Conservation (phyloP, 345 rosid genomes). For the Laguncularia racemosa region DNA sequence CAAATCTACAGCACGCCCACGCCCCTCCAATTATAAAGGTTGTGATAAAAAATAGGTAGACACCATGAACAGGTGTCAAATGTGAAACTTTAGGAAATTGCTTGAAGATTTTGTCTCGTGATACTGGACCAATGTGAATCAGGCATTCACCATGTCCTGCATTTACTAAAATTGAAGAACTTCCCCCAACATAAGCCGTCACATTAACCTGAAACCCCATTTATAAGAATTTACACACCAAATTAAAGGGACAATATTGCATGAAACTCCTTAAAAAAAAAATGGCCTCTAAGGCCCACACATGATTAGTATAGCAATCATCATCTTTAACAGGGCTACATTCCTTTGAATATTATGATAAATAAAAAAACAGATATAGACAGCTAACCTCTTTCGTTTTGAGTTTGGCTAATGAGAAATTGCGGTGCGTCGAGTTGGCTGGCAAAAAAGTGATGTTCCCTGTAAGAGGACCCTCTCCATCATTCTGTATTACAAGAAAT, state of each 20-base stretch:
- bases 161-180: constrained; percentile 14
- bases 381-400: constrained; percentile 19
- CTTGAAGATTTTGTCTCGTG: constrained; percentile 3
- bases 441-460: constrained; percentile 14
- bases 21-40: constrained; percentile 21
- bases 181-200: constrained; percentile 15
- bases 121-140: neutral
- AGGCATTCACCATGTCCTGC: constrained; percentile 22
- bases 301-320: too few species aligned
- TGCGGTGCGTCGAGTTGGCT: neutral
- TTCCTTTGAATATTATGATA: neutral
- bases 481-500: constrained; percentile 27
- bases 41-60: constrained; percentile 21
- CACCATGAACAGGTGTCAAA: constrained; percentile 22
- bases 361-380: neutral
- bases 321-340: too few species aligned
- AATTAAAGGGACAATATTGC: neutral
- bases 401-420: constrained; percentile 11
- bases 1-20: constrained; percentile 54
- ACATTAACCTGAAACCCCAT: constrained; percentile 20
- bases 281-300: neutral
- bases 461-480: constrained; percentile 17
- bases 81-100: constrained; percentile 6
- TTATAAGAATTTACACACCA: too few species aligned
- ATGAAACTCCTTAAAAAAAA: neutral